Conservation (phyloP, 2,329 filamentous ascomycete genomes). For the Hysterium pulicare region DNA sequence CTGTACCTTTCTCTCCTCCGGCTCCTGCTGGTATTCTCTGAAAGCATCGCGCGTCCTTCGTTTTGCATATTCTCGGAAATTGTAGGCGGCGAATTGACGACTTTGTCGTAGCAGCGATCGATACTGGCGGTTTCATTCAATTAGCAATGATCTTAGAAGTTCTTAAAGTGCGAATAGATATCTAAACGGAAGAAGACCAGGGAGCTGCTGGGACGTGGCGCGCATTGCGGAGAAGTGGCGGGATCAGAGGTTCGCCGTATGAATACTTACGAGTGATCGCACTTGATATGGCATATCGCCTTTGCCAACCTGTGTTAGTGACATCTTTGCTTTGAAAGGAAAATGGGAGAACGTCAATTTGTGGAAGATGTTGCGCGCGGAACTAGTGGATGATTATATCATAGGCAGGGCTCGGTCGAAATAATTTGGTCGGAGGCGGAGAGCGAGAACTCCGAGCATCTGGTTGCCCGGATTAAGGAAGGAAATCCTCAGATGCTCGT, state of each 20-base stretch:
- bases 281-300: conserved; percentile 38
- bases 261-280: conserved; percentile 36
- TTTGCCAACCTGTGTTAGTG: conserved; percentile 33
- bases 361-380: conserved; percentile 3
- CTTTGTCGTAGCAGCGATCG: conserved; percentile 86
- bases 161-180: no score
- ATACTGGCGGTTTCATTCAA: conserved; percentile 57
- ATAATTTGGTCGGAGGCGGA: conserved; percentile 11
- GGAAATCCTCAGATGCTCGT: no score
- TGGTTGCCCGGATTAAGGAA: background rate
- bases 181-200: background rate
- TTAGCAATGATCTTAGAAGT: conserved; percentile 8
- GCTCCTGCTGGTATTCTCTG: conserved; percentile 69
- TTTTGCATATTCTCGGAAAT: conserved; percentile 95
- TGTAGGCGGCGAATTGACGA: conserved; percentile 86
- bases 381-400: conserved; percentile 23
- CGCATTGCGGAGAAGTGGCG: conserved; percentile 8
- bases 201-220: background rate
- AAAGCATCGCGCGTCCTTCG: conserved; percentile 89
- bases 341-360: background rate
- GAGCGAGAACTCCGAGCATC: conserved; percentile 22
- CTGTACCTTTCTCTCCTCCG: conserved; percentile 74
- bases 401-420: conserved; percentile 28
- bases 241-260: background rate
- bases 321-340: conserved; percentile 21